Conservation (phyloP, 768 basidiomycete species). For the Tulasnella sp. region DNA sequence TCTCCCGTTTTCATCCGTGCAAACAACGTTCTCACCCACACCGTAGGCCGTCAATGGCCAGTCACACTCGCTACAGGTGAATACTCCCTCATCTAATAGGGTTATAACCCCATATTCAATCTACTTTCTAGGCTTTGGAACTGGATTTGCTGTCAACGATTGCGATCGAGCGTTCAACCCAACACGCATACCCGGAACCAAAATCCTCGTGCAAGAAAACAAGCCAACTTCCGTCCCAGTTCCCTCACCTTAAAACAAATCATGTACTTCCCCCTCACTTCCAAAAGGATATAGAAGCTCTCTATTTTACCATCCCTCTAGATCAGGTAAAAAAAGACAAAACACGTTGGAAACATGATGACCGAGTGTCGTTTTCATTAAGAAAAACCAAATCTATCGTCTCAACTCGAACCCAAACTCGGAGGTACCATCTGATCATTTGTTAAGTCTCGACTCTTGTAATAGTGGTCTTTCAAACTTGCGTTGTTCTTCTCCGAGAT, state of each 20-base stretch:
- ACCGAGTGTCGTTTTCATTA: no score
- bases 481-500: constrained; percentile 38
- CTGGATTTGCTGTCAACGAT: constrained; percentile 79
- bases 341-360: no score
- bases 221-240: no score
- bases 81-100: neutral
- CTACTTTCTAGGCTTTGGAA: constrained; percentile 49
- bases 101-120: neutral
- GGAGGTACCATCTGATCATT: no score
- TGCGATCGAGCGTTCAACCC: constrained; percentile 91
- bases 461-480: constrained; percentile 9
- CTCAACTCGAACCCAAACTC: no score
- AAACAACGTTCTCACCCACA: neutral
- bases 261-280: no score
- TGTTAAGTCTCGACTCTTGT: no score
- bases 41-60: constrained; percentile 80
- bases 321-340: no score
- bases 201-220: constrained; percentile 38
- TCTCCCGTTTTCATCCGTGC: neutral
- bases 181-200: constrained; percentile 71
- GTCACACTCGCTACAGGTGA: constrained; percentile 55
- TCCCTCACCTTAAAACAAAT: no score
- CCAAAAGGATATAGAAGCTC: no score
- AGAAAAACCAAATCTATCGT: no score
- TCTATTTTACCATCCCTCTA: no score